phyloP scores from a whole-genome alignment of 306 rosid species.

The Alnus glutinosa region DNA sequence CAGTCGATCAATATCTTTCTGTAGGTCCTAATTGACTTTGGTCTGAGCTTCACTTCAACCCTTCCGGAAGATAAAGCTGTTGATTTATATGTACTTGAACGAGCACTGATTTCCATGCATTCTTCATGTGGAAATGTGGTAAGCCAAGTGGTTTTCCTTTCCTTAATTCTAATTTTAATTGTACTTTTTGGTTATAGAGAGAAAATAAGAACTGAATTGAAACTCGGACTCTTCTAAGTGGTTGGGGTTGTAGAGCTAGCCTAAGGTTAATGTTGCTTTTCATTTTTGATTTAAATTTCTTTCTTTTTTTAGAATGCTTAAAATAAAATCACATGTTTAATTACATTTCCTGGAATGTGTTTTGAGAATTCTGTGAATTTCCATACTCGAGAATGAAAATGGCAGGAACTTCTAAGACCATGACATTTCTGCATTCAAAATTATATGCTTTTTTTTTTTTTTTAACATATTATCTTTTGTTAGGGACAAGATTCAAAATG shows the following conservation, averaged over 20 bases:
- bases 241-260: too few species aligned
- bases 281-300: too few species aligned
- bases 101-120: constrained; percentile 90
- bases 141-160: constrained; percentile 27
- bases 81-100: constrained; percentile 84
- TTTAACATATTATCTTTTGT: neutral
- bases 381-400: neutral
- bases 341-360: too few species aligned
- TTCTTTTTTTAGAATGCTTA: too few species aligned
- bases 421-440: neutral
- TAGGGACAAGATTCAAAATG: neutral
- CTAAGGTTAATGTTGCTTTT: too few species aligned
- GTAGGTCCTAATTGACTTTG: constrained; percentile 86
- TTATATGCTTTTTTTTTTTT: neutral
- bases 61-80: constrained; percentile 93
- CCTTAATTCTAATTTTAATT: neutral
- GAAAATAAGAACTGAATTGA: neutral
- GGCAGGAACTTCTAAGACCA: neutral
- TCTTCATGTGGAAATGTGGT: constrained; percentile 93
- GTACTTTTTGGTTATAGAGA: neutral
- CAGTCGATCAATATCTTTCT: constrained; percentile 23
- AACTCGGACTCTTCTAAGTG: neutral
- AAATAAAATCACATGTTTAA: too few species aligned
- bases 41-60: constrained; percentile 85
- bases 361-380: neutral